Evolutionary conservation across 129 eudicot species (phyloP).

Genomic region (Pseudognaphalium luteoalbum): DNA sequence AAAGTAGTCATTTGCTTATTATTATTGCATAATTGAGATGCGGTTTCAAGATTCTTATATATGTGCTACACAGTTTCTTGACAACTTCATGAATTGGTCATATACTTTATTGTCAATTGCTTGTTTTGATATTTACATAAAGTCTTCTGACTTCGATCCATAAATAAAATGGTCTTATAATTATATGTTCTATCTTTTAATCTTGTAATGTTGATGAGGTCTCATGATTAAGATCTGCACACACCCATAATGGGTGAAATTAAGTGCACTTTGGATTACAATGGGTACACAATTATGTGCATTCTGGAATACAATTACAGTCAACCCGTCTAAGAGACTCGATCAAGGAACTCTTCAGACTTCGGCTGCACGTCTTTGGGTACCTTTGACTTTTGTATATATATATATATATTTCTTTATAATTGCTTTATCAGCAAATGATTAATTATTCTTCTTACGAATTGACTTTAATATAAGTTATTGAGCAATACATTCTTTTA

Average conservation of each 20-base stretch:
- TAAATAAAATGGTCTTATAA: not conserved
- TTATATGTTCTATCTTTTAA: too few relatives aligned
- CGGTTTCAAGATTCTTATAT: too few relatives aligned
- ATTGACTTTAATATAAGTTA: not conserved
- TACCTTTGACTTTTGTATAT: not conserved
- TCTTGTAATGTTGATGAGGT: not conserved
- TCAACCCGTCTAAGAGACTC: too few relatives aligned
- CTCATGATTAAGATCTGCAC: not conserved
- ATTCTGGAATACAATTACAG: too few relatives aligned
- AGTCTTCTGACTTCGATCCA: not conserved
- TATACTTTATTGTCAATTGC: too few relatives aligned
- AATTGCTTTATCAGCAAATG: not conserved
- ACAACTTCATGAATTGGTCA: too few relatives aligned
- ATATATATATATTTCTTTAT: not conserved
- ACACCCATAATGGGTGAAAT: not conserved
- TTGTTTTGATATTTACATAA: too few relatives aligned
- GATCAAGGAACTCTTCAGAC: not conserved
- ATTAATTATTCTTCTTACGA: not conserved
- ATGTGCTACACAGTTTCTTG: too few relatives aligned
- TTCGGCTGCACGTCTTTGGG: not conserved
- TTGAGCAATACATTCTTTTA: not conserved
- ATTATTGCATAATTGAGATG: too few relatives aligned
- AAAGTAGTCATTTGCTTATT: too few relatives aligned
- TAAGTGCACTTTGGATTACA: not conserved
- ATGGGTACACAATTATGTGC: too few relatives aligned